These are phyloP conservation scores for Aquilaria yunnanensis DNA, from an alignment of 345 rosid species.

Conservation along the genomic window DNA sequence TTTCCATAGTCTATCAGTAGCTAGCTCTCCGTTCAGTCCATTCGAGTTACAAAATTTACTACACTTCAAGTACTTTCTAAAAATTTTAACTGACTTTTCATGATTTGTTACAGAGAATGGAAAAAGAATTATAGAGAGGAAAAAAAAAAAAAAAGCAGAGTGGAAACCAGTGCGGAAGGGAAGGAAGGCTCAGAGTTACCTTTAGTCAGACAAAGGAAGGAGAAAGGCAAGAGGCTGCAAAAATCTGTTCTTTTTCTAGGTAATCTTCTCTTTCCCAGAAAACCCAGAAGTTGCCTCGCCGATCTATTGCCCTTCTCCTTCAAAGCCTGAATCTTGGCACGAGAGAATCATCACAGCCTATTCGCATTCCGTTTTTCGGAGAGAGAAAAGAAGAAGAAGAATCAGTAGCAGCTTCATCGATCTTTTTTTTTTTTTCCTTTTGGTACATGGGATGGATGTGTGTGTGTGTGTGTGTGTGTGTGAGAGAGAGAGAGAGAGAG, in stretches of 20 bases:
- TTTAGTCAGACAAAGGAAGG: conserved; percentile 14
- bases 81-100: no score
- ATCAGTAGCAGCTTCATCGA: neutral
- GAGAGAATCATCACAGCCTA: conserved; percentile 31
- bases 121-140: no score
- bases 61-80: no score
- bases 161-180: neutral
- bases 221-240: conserved; percentile 10
- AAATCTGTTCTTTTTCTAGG: neutral
- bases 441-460: conserved; percentile 1
- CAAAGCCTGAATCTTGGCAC: conserved; percentile 8
- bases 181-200: conserved; percentile 36
- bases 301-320: conserved; percentile 5
- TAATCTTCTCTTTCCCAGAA: neutral
- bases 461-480: no score
- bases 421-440: neutral
- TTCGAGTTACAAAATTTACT: no score
- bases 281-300: conserved; percentile 10
- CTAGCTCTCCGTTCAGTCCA: no score
- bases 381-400: neutral
- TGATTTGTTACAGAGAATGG: neutral
- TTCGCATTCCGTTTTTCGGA: neutral
- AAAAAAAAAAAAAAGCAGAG: no score
- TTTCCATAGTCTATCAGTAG: no score
- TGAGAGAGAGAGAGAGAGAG: no score